Conservation (phyloP, 495 filamentous ascomycete species). For the Tuber indicum region DNA sequence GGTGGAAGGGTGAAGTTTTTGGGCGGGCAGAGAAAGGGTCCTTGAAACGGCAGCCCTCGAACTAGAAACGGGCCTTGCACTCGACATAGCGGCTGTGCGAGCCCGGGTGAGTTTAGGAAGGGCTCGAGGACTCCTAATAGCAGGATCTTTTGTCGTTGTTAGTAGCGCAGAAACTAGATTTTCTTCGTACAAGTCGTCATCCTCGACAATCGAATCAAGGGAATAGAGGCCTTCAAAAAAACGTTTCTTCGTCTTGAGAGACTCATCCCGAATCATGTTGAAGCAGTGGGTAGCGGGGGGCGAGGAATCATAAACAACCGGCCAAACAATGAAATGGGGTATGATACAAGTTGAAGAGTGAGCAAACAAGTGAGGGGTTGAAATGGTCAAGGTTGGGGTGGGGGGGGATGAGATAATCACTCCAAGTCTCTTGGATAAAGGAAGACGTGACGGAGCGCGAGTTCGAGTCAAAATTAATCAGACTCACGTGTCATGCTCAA, state of each 20-base stretch:
- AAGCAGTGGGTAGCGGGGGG: not conserved
- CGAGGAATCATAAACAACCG: not conserved
- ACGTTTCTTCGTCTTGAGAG: constrained; percentile 16
- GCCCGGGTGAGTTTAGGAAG: not conserved
- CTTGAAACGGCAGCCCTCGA: constrained; percentile 11
- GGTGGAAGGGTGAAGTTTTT: not conserved
- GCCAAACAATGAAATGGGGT: not conserved
- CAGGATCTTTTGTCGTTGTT: constrained; percentile 1
- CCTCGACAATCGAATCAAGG: constrained; percentile 14
- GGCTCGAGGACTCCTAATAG: constrained; percentile 15
- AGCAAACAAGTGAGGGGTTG: not conserved
- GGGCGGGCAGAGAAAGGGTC: not conserved
- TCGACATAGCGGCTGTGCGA: not conserved
- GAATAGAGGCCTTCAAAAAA: constrained; percentile 38
- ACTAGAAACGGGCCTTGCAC: constrained; percentile 1
- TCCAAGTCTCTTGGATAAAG: not conserved
- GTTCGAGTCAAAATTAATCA: not conserved
- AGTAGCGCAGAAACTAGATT: constrained; percentile 21
- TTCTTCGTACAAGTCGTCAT: constrained; percentile 19
- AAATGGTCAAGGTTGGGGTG: not conserved
- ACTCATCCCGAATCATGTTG: not conserved
- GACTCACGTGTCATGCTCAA: not conserved
- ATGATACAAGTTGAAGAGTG: not conserved
- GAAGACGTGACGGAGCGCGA: not conserved
- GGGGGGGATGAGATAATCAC: not conserved